Evolutionary conservation across 2,329 filamentous ascomycete species (phyloP), one percentile per base, ranked within the genome.

Genomic region (Aspergillus sp.): DNA sequence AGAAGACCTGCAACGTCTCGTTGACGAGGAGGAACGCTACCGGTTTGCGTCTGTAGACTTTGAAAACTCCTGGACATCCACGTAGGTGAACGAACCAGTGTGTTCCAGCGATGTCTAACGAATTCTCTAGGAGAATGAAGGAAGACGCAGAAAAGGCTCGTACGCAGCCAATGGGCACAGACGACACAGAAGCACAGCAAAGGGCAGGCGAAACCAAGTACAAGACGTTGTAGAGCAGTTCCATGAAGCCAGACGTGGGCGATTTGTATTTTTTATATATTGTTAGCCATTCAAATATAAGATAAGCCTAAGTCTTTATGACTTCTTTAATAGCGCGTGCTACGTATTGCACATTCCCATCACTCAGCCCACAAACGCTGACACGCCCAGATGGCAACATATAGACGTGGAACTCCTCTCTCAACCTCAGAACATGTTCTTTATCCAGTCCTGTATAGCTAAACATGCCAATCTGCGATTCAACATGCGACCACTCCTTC

Each of bases 401-500:
- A 64, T 78, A 78, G 53, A 78, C 70, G 64, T 78, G 76, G 57
- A 73, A 75, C 56, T 76, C 70, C 19, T 76, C 71, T 61, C 71
- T 72, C 40, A 77, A 61, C 42, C 70, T 64, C 51, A 68, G 61
- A 24, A 82, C 78, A 55, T 82, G 78, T 2, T 72, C 61, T 11
- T 73, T 70, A 11, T 64, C 78, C 19, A 83, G 70, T 2, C 80
- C 81, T 4, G 78, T 79, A 61, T 95, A 97, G 73, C 89, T 93
- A 80, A 97, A 97, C 93, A 97, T 98, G 79, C 93, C 93, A 69
- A 70, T 74, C 71, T 75, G 95, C 68, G 96, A 90, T 46, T 92
- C 95, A 73, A 98, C 96, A 79, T 98, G 95, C 74, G 93, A 92
- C 93, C 93, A 98, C n/a, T 22, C 13, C 86, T 90, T 41, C 93